These are phyloP conservation scores for Hibiscus mutabilis DNA, from an alignment of 345 rosid genomes.

Conservation along the genomic window DNA sequence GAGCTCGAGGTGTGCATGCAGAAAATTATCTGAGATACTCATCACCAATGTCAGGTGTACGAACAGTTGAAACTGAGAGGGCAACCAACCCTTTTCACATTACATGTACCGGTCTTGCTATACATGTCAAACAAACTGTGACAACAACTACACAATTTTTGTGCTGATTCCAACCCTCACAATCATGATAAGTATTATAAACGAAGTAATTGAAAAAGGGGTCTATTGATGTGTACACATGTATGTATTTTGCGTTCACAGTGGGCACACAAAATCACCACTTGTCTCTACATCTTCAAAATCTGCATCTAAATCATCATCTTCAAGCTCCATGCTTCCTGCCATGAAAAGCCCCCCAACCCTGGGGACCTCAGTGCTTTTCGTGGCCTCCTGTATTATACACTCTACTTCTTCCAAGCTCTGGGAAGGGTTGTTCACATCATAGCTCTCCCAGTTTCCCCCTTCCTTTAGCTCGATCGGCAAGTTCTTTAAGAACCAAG, in stretches of 20 bases:
- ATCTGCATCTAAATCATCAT: constrained; percentile 46
- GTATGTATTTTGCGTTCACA: constrained; percentile 13
- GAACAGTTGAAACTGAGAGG: too few species aligned
- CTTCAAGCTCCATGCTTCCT: constrained; percentile 64
- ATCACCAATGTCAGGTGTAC: too few species aligned
- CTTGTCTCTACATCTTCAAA: constrained; percentile 41
- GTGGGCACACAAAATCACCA: constrained; percentile 49
- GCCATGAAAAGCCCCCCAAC: constrained; percentile 28
- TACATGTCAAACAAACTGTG: too few species aligned
- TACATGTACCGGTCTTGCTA: too few species aligned
- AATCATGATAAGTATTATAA: too few species aligned
- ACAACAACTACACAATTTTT: too few species aligned
- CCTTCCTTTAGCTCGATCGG: constrained; percentile 56
- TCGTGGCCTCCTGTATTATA: constrained; percentile 53
- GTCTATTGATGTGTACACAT: neutral
- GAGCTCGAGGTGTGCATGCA: too few species aligned
- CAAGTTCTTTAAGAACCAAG: constrained; percentile 69
- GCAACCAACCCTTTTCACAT: too few species aligned
- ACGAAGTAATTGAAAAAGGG: neutral
- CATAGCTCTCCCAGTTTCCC: constrained; percentile 46
- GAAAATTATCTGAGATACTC: too few species aligned
- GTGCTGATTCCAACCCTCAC: too few species aligned
- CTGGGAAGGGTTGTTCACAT: constrained; percentile 55
- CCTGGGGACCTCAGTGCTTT: constrained; percentile 25
- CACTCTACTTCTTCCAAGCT: constrained; percentile 45